These are phyloP conservation scores for Biscogniauxia marginata DNA, from an alignment of 2,329 filamentous ascomycete genomes.

Conservation along the genomic window DNA sequence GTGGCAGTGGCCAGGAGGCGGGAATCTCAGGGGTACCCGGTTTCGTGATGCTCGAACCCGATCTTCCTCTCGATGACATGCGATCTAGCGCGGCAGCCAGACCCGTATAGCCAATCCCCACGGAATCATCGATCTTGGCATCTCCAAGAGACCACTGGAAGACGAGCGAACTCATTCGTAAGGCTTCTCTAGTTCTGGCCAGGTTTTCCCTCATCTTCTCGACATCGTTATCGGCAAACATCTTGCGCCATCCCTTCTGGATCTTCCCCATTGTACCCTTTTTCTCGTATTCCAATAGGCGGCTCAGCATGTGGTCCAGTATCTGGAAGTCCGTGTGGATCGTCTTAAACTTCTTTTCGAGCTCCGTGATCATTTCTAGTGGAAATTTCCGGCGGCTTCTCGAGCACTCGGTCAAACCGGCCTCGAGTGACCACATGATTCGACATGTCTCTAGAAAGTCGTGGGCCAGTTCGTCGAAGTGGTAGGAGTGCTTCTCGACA, in stretches of 20 bases:
- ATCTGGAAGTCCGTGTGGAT: constrained; percentile 61
- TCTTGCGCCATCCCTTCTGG: constrained; percentile 60
- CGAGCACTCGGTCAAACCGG: constrained; percentile 55
- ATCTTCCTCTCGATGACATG: constrained; percentile 31
- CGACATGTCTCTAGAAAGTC: constrained; percentile 68
- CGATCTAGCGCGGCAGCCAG: constrained; percentile 63
- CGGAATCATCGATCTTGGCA: constrained; percentile 56
- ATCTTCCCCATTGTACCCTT: constrained; percentile 60
- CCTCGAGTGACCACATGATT: constrained; percentile 65
- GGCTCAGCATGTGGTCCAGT: constrained; percentile 61
- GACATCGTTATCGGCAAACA: constrained; percentile 62
- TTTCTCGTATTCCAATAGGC: constrained; percentile 61
- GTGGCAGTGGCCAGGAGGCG: neutral
- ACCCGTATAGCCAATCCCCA: constrained; percentile 66
- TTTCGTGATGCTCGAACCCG: constrained; percentile 26
- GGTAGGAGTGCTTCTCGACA: constrained; percentile 51
- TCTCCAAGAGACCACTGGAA: constrained; percentile 65
- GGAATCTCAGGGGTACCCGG: neutral
- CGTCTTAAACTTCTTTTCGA: constrained; percentile 62
- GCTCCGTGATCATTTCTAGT: constrained; percentile 57
- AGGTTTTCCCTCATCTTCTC: constrained; percentile 58
- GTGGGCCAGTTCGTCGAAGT: constrained; percentile 57
- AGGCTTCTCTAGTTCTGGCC: constrained; percentile 56
- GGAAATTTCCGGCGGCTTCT: constrained; percentile 54
- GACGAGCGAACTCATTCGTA: constrained; percentile 62